These are phyloP conservation scores for Macrophomina pseudophaseolina DNA, from an alignment of 2,329 filamentous ascomycete species.

Conservation along the genomic window DNA sequence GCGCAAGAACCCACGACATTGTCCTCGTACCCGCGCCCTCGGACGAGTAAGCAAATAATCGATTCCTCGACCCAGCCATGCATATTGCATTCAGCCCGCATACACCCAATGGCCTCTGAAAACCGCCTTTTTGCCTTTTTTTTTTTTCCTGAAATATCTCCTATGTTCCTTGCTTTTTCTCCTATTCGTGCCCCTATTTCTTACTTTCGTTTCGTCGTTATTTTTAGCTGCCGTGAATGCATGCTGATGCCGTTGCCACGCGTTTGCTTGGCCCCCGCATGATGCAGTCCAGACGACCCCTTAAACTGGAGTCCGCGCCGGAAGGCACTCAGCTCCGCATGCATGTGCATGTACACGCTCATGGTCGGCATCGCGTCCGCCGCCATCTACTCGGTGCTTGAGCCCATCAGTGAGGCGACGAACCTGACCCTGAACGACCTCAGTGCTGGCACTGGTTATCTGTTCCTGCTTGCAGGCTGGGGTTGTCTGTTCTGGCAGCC, in stretches of 20 bases:
- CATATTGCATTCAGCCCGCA: background rate
- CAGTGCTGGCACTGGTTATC: constrained; percentile 57
- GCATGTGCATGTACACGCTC: constrained; percentile 54
- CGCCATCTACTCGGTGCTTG: constrained; percentile 57
- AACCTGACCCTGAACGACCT: constrained; percentile 52
- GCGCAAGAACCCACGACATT: constrained; percentile 42
- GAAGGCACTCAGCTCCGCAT: constrained; percentile 45
- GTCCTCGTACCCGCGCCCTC: constrained; percentile 48
- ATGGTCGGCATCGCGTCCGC: constrained; percentile 56
- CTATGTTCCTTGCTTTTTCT: too few relatives aligned
- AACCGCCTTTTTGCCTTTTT: too few relatives aligned
- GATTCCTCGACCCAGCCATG: background rate
- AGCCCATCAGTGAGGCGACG: constrained; percentile 54
- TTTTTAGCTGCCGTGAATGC: background rate
- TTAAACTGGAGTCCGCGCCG: constrained; percentile 40
- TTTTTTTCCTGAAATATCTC: too few relatives aligned
- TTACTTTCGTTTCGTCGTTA: background rate
- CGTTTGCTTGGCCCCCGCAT: background rate
- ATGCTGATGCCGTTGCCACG: background rate
- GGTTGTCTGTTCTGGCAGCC: constrained; percentile 60
- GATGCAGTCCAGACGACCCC: constrained; percentile 38
- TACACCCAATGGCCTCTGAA: background rate
- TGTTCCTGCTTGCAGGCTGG: constrained; percentile 60
- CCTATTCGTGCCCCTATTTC: background rate
- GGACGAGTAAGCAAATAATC: constrained; percentile 29